Evolutionary conservation across 2,329 filamentous ascomycete species (phyloP), one percentile per base, ranked within the genome.

Genomic region (Dactylellina drechsleri): DNA sequence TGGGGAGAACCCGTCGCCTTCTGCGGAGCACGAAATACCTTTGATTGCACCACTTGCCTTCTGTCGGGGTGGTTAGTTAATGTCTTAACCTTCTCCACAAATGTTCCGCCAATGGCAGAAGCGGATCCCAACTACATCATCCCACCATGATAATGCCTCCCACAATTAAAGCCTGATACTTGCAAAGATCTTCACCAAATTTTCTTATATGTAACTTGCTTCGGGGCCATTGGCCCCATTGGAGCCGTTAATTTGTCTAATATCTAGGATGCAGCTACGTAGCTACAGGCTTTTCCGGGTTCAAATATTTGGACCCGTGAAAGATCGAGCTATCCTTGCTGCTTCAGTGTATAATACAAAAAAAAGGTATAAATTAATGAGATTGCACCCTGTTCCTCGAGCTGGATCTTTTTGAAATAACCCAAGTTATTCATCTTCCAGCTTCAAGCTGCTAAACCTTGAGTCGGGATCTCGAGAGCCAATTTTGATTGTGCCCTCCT

Each of bases 101-200:
- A 68, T 75, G 71, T 75, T 75, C 71, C 71, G 64, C 71, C 71
- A 75, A 75, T 75, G 36, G 57, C 10, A 60, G 53, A n/a, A 60
- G 31, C 16, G 58, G 47, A 43, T 36, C 41, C 52, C 18, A 67
- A 58, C 58, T 50, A 58, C 54, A 52, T 20, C 62, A 43, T 43
- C 12, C 12, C 23, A 23, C 40, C 40, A 43, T 43, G 23, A 23
- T 23, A 23, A 23, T 23, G 23, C 23, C 23, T 23, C 23, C 23
- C 23, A 23, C 23, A 23, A 23, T 23, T 23, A 36, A 36, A 36
- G 31, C 31, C 26, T 57, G 47, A 53, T 60, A 66, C 31, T 45
- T 58, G 31, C 31, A 36, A 36, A 36, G 64, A 75, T 68, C 64
- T 68, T 65, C 58, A 68, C 18, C 40, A 50, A 50, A 57, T 59